Conservation (phyloP, 768 basidiomycete genomes). For the Tricholomella constricta region DNA sequence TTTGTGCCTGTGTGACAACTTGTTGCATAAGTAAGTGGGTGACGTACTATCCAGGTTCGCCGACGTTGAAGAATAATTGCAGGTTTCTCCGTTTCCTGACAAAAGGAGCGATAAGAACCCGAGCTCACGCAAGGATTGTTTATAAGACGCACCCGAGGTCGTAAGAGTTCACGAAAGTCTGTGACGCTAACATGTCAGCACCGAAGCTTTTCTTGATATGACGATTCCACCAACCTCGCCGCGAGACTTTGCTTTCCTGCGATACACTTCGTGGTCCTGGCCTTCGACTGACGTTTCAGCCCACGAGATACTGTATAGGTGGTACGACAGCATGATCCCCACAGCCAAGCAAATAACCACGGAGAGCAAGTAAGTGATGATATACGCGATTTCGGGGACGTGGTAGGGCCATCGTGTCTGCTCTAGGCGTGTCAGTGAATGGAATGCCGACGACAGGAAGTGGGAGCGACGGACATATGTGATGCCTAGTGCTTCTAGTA, state of each 20-base stretch:
- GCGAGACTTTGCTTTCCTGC: constrained; percentile 62
- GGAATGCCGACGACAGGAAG: constrained; percentile 7
- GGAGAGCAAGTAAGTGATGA: constrained; percentile 76
- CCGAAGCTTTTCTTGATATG: background rate
- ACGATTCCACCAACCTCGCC: constrained; percentile 57
- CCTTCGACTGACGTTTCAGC: constrained; percentile 92
- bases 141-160: constrained; percentile 68
- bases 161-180: constrained; percentile 90
- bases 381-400: constrained; percentile 69
- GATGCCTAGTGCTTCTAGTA: constrained; percentile 61
- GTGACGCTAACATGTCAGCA: background rate
- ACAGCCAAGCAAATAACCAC: constrained; percentile 77
- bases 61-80: constrained; percentile 85
- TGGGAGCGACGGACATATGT: constrained; percentile 39
- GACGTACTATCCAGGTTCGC: constrained; percentile 78
- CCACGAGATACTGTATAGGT: constrained; percentile 65
- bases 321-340: constrained; percentile 69
- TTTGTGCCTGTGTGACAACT: no score
- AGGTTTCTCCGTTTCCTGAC: constrained; percentile 69
- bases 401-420: constrained; percentile 55
- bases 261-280: constrained; percentile 84
- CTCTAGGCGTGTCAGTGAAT: background rate
- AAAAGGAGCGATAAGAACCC: background rate
- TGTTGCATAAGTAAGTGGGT: background rate
- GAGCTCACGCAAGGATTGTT: background rate